Evolutionary conservation across 2,329 filamentous ascomycete genomes (phyloP).

Genomic region (Colletotrichum sp.): DNA sequence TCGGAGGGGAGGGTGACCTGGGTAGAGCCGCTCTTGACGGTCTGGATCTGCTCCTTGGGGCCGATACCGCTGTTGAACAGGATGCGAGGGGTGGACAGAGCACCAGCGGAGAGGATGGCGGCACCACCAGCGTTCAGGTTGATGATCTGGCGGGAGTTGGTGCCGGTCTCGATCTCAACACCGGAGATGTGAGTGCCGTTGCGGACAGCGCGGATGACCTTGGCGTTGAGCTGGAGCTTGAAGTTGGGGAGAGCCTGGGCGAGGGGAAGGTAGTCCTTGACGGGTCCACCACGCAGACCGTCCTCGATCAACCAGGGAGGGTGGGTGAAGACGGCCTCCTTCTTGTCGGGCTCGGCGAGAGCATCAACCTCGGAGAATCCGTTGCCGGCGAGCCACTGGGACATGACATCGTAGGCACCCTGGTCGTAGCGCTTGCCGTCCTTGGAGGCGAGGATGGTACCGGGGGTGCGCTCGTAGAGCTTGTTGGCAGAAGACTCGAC

Average conservation of each 20-base stretch:
- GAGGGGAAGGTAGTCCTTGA: slow-evolving; percentile 42
- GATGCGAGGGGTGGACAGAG: slow-evolving; percentile 41
- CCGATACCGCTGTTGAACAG: slow-evolving; percentile 65
- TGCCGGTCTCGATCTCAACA: slow-evolving; percentile 30
- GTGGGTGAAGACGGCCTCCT: slow-evolving; percentile 23
- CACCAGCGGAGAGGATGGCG: slow-evolving; percentile 23
- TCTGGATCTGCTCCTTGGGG: slow-evolving; percentile 48
- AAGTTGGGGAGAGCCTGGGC: slow-evolving; percentile 44
- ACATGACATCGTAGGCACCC: slow-evolving; percentile 18
- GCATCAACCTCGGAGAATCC: slow-evolving; percentile 23
- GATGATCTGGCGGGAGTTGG: slow-evolving; percentile 23
- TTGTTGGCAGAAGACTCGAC: slow-evolving; percentile 22
- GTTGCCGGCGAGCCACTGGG: slow-evolving; percentile 17
- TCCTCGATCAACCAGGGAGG: slow-evolving; percentile 24
- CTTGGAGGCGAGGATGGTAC: slow-evolving; percentile 20
- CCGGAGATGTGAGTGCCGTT: slow-evolving; percentile 36
- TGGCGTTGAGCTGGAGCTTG: slow-evolving; percentile 23
- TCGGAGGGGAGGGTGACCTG: slow-evolving; percentile 30
- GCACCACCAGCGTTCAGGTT: slow-evolving; percentile 23
- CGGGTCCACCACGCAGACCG: slow-evolving; percentile 22
- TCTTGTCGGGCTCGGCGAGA: slow-evolving; percentile 22
- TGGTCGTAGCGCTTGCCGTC: slow-evolving; percentile 26
- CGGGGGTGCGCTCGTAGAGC: slow-evolving; percentile 24
- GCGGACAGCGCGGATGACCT: slow-evolving; percentile 24
- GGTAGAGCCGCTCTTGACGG: slow-evolving; percentile 47